phyloP scores from a whole-genome alignment of 2,329 filamentous ascomycete genomes.

The Dactylonectria estremocensis region DNA sequence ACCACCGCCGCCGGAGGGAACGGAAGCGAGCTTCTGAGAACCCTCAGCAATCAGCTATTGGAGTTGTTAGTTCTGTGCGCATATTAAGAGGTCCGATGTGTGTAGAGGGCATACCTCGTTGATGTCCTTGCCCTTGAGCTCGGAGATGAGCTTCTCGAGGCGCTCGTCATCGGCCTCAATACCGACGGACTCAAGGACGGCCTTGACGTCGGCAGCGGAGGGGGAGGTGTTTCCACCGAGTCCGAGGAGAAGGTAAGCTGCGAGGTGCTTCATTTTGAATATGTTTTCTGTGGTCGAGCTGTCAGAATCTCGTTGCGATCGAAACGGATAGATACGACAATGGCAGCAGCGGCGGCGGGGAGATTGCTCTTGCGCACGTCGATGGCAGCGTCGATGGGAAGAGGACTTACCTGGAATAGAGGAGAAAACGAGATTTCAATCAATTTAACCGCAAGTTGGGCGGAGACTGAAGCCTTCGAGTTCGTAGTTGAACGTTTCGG shows the following conservation, averaged over 20 bases:
- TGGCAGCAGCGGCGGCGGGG: background rate
- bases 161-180: conserved; percentile 94
- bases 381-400: conserved; percentile 1
- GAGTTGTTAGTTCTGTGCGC: conserved; percentile 38
- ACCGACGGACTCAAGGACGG: conserved; percentile 92
- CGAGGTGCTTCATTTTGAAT: conserved; percentile 98
- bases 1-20: conserved; percentile 91
- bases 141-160: conserved; percentile 86
- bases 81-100: background rate
- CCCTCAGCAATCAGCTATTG: conserved; percentile 90
- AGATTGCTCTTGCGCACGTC: conserved; percentile 21
- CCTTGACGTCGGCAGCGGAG: conserved; percentile 88
- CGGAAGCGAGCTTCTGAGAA: conserved; percentile 94
- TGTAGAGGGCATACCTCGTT: conserved; percentile 78
- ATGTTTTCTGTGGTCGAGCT: conserved; percentile 53
- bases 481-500: conserved; percentile 69
- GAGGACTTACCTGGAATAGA: conserved; percentile 55
- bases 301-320: conserved; percentile 34
- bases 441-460: conserved; percentile 98
- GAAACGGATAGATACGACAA: background rate
- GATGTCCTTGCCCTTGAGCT: conserved; percentile 94
- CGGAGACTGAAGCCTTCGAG: conserved; percentile 99
- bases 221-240: conserved; percentile 94
- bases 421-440: conserved; percentile 95
- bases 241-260: conserved; percentile 97